These are phyloP conservation scores for Fusarium stilboides DNA, from an alignment of 2,329 filamentous ascomycete genomes.

Conservation along the genomic window DNA sequence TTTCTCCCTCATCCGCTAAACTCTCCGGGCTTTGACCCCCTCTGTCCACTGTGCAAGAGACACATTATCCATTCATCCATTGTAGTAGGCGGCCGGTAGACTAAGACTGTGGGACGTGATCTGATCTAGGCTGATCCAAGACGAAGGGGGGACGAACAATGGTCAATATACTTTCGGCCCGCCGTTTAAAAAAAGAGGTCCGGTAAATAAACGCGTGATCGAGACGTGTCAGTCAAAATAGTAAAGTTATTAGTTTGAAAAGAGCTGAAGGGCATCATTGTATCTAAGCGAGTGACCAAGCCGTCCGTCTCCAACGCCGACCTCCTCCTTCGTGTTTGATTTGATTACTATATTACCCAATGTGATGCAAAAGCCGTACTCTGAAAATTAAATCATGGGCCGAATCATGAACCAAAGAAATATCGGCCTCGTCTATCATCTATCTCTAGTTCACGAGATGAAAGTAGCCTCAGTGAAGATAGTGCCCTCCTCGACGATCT, in stretches of 20 bases:
- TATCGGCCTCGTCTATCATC: conserved; percentile 7
- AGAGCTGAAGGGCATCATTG: conserved; percentile 42
- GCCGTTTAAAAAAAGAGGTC: conserved; percentile 16
- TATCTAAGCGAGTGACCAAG: conserved; percentile 52
- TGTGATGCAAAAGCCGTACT: conserved; percentile 44
- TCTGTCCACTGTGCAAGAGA: conserved; percentile 16
- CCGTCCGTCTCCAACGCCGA: conserved; percentile 52
- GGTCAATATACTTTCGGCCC: conserved; percentile 34
- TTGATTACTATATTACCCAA: conserved; percentile 52
- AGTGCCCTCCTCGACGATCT: conserved; percentile 81
- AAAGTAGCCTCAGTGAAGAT: conserved; percentile 96
- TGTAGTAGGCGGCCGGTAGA: conserved; percentile 11
- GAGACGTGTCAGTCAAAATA: conserved; percentile 31
- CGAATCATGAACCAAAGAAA: conserved; percentile 13
- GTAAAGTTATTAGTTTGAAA: conserved; percentile 36
- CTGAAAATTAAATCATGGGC: conserved; percentile 19
- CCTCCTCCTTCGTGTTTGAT: conserved; percentile 30
- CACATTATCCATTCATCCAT: conserved; percentile 29
- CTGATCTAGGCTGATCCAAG: conserved; percentile 10
- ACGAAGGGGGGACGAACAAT: conserved; percentile 27
- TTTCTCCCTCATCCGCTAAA: conserved; percentile 33
- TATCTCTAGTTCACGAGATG: conserved; percentile 74
- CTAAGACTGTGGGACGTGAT: conserved; percentile 30
- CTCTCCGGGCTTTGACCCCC: conserved; percentile 5
- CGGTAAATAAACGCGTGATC: conserved; percentile 15